These are phyloP conservation scores for Nevesoporus exiguus DNA, from an alignment of 768 basidiomycete genomes.

Conservation along the genomic window DNA sequence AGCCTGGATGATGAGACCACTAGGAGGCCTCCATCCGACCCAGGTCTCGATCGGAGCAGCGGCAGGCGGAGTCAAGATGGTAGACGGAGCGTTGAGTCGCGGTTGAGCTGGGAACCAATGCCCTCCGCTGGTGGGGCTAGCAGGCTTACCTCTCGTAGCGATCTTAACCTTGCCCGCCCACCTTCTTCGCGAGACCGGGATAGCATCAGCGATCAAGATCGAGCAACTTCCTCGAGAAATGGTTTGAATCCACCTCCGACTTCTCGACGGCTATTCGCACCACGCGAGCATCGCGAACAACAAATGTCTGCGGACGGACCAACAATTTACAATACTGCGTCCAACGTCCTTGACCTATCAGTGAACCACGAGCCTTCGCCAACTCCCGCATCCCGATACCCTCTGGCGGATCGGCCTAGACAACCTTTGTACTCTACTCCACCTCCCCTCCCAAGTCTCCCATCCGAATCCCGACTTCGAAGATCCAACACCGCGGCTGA, in stretches of 20 bases:
- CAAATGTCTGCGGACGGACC: conserved; percentile 17
- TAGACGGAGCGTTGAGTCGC: conserved; percentile 48
- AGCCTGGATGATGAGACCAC: conserved; percentile 53
- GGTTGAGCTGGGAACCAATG: conserved; percentile 44
- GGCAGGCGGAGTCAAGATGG: conserved; percentile 54
- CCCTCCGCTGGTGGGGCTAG: conserved; percentile 19
- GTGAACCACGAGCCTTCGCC: conserved; percentile 45
- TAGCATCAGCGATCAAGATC: conserved; percentile 24
- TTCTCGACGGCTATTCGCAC: conserved; percentile 53
- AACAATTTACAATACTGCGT: conserved; percentile 17
- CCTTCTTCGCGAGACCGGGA: conserved; percentile 28
- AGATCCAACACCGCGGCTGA: conserved; percentile 24
- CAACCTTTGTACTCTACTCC: conserved; percentile 50
- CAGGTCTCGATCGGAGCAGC: conserved; percentile 34
- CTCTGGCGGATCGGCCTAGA: conserved; percentile 39
- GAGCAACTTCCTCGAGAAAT: conserved; percentile 23
- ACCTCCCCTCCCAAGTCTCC: conserved; percentile 55
- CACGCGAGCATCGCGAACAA: conserved; percentile 53
- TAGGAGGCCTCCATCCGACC: conserved; percentile 34
- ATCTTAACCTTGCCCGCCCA: conserved; percentile 24
- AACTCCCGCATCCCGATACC: conserved; percentile 39
- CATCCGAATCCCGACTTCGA: conserved; percentile 49
- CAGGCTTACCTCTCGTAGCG: conserved; percentile 24
- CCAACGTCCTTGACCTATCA: conserved; percentile 30
- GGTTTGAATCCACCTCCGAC: conserved; percentile 27